These are phyloP conservation scores for Syncephalastrum racemosum DNA, from an alignment of 371 early-diverging fungal species.

Conservation along the genomic window DNA sequence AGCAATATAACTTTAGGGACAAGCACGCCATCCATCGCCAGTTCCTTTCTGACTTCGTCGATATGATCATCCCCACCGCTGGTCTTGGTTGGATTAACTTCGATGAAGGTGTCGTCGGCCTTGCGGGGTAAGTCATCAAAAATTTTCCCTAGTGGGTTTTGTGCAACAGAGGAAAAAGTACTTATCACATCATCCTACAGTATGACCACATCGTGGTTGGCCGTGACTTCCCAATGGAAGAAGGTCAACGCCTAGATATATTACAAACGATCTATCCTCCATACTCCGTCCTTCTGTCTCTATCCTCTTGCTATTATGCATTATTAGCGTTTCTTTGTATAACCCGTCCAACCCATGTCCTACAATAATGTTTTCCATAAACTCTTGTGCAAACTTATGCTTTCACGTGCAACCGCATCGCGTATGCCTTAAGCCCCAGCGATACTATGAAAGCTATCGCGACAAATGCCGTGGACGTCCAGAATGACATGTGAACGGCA, in stretches of 20 bases:
- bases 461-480: constrained; percentile 35
- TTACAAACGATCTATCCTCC: background rate
- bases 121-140: constrained; percentile 56
- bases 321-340: too few species aligned
- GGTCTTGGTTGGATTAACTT: constrained; percentile 55
- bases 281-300: background rate
- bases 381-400: too few species aligned
- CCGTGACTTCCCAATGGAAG: constrained; percentile 35
- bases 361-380: too few species aligned
- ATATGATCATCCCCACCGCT: constrained; percentile 62
- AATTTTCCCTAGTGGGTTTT: constrained; percentile 11
- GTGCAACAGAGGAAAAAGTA: background rate
- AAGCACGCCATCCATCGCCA: constrained; percentile 48
- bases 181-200: constrained; percentile 8
- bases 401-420: constrained; percentile 13
- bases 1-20: constrained; percentile 38
- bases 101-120: constrained; percentile 67
- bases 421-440: constrained; percentile 31
- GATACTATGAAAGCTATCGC: constrained; percentile 27
- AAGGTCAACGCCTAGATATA: constrained; percentile 23
- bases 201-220: constrained; percentile 41
- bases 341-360: too few species aligned
- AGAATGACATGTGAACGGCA: constrained; percentile 32
- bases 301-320: too few species aligned
- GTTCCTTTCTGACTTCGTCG: constrained; percentile 62